phyloP scores from a whole-genome alignment of 2,329 filamentous ascomycete genomes.

The Trichophyton benhamiae region DNA sequence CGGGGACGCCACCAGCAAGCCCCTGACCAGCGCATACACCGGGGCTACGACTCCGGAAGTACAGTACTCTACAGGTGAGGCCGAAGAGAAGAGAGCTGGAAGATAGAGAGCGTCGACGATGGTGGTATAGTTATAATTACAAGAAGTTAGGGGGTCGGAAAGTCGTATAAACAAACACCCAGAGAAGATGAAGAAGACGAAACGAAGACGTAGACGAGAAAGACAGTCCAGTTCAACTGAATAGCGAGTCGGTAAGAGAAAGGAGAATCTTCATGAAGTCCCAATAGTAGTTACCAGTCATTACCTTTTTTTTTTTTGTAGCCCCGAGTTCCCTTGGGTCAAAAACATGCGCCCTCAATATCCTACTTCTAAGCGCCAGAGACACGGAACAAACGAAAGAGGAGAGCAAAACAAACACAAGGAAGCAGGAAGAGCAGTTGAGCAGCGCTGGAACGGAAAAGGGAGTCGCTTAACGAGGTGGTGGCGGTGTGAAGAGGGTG shows the following conservation, averaged over 20 bases:
- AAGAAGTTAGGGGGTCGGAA: not conserved
- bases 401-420: not conserved
- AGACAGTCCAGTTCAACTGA: not conserved
- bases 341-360: constrained; percentile 1
- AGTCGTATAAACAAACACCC: not conserved
- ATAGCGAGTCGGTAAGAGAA: not conserved
- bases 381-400: not conserved
- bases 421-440: not conserved
- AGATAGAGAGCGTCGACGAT: not conserved
- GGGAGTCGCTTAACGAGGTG: no score
- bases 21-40: not conserved
- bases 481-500: not conserved
- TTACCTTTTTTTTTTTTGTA: not conserved
- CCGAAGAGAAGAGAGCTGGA: not conserved
- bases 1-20: not conserved
- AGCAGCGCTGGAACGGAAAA: not conserved
- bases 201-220: not conserved
- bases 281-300: not conserved
- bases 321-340: not conserved
- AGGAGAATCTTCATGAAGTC: not conserved
- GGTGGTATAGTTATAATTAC: constrained; percentile 5
- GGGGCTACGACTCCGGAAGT: not conserved
- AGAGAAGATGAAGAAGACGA: not conserved
- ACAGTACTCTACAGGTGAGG: not conserved
- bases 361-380: constrained; percentile 4